Conservation (phyloP, 306 rosid genomes). For the Dryas drummondii region DNA sequence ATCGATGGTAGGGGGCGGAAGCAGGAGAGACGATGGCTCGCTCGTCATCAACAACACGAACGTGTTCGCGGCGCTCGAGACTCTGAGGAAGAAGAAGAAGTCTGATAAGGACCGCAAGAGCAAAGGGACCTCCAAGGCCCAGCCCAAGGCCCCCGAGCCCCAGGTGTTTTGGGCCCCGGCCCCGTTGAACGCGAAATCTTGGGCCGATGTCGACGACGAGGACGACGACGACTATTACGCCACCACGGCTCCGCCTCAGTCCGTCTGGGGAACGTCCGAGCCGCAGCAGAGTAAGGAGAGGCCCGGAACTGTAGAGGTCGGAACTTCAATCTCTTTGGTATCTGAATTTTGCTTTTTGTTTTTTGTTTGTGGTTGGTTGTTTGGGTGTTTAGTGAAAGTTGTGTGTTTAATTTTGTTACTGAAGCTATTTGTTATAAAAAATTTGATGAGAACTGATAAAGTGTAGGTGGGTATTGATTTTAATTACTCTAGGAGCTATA, state of each 20-base stretch:
- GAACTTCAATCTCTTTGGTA: neutral
- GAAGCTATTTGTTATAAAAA: neutral
- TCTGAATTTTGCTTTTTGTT: neutral
- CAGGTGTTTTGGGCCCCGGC: constrained; percentile 79
- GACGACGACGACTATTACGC: constrained; percentile 84
- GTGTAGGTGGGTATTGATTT: neutral
- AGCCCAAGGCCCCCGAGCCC: constrained; percentile 54
- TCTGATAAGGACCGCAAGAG: constrained; percentile 76
- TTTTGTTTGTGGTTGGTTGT: neutral
- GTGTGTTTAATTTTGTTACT: neutral
- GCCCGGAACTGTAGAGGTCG: constrained; percentile 56
- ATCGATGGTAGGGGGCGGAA: constrained; percentile 82
- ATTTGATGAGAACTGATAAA: neutral
- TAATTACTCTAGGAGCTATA: neutral
- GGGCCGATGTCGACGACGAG: constrained; percentile 92
- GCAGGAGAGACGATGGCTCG: constrained; percentile 85
- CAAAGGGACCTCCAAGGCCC: constrained; percentile 55
- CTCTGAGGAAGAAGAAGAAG: constrained; percentile 89
- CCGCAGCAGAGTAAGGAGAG: constrained; percentile 47
- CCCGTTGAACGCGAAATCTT: constrained; percentile 61
- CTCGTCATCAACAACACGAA: constrained; percentile 70
- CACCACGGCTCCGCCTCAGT: constrained; percentile 69
- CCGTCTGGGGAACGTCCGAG: constrained; percentile 62
- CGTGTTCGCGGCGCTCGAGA: constrained; percentile 87
- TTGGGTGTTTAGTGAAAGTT: no score